A percentile compares a stretch with the other conserved stretches of the same genome.
These are phyloP conservation scores for Populus pruinosa DNA, from an alignment of 345 rosid species.

Conservation along the genomic window DNA sequence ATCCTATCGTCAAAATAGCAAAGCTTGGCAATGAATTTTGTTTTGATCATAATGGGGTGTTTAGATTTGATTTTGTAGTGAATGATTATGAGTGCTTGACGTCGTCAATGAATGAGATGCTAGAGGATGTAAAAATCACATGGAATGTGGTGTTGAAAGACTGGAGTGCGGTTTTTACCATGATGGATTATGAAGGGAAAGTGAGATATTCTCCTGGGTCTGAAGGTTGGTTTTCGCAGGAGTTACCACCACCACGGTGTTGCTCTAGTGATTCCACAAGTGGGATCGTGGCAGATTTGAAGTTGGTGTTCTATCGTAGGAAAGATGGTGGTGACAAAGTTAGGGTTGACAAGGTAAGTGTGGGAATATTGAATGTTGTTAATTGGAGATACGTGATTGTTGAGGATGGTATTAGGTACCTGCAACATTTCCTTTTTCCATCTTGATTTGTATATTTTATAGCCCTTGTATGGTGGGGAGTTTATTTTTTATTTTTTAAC, in stretches of 20 bases:
- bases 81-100: neutral
- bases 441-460: neutral
- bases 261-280: constrained; percentile 22
- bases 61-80: constrained; percentile 30
- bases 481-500: too few relatives aligned
- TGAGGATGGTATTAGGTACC: constrained; percentile 44
- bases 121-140: constrained; percentile 26
- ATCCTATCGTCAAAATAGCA: constrained; percentile 8
- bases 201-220: constrained; percentile 5
- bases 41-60: constrained; percentile 15
- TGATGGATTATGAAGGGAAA: constrained; percentile 41
- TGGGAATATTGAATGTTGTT: constrained; percentile 36
- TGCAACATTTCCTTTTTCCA: constrained; percentile 48
- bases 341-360: constrained; percentile 30
- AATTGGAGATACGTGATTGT: constrained; percentile 49
- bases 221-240: constrained; percentile 48
- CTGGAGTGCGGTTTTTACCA: constrained; percentile 36
- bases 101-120: neutral
- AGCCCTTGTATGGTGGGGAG: too few relatives aligned
- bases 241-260: constrained; percentile 42
- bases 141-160: constrained; percentile 42
- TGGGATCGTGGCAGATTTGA: constrained; percentile 45
- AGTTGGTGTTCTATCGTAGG: constrained; percentile 17
- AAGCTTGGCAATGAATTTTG: constrained; percentile 9
- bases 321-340: neutral